Evolutionary conservation across 495 filamentous ascomycete genomes (phyloP).

Genomic region (Penicillium lividum): DNA sequence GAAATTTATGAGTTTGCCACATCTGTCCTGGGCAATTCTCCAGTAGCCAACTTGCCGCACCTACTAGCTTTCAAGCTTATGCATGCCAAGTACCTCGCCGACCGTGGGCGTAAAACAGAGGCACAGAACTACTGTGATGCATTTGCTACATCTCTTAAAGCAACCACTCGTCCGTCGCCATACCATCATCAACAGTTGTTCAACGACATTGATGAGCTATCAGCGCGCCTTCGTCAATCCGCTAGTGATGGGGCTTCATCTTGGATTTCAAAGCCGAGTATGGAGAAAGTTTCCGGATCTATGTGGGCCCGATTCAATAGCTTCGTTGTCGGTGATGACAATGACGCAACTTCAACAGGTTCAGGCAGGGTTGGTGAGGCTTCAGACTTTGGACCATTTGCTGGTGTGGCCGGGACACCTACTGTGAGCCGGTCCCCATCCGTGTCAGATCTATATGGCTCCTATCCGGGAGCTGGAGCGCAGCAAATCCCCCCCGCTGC

Average conservation of each 20-base stretch:
- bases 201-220: slow-evolving; percentile 76
- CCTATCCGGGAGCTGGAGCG: slow-evolving; percentile 43
- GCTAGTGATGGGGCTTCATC: slow-evolving; percentile 67
- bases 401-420: slow-evolving; percentile 76
- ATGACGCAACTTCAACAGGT: slow-evolving; percentile 58
- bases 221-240: slow-evolving; percentile 77
- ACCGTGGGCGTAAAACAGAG: slow-evolving; percentile 76
- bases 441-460: slow-evolving; percentile 72
- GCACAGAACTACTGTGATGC: slow-evolving; percentile 90
- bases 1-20: slow-evolving; percentile 91
- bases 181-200: slow-evolving; percentile 80
- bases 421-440: slow-evolving; percentile 81
- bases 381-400: slow-evolving; percentile 72
- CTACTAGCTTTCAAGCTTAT: slow-evolving; percentile 86
- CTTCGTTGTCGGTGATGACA: slow-evolving; percentile 91
- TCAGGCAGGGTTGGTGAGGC: slow-evolving; percentile 55
- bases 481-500: slow-evolving; percentile 41
- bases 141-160: slow-evolving; percentile 74
- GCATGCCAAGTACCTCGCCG: slow-evolving; percentile 79
- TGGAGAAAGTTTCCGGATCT: slow-evolving; percentile 87
- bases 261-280: slow-evolving; percentile 92
- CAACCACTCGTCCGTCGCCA: slow-evolving; percentile 77
- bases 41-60: slow-evolving; percentile 70
- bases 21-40: slow-evolving; percentile 59
- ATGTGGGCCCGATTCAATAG: slow-evolving; percentile 91